Conservation (phyloP, 2,329 filamentous ascomycete genomes). For the Nannizzia gypsea region DNA sequence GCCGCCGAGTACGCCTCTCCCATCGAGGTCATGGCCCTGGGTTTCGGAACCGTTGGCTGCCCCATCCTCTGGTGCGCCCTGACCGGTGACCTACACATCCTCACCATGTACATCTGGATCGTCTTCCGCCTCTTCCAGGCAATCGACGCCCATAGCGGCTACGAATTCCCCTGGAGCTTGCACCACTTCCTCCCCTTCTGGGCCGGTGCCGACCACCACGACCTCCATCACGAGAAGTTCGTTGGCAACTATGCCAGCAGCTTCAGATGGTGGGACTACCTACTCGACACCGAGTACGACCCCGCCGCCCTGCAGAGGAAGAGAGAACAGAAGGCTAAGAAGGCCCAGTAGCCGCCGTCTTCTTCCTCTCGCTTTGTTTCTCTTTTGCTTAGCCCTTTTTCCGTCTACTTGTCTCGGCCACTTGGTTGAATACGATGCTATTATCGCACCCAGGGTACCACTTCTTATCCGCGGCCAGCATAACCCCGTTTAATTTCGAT, state of each 20-base stretch:
- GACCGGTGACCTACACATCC: conserved; percentile 78
- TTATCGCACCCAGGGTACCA: not conserved
- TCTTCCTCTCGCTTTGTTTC: not conserved
- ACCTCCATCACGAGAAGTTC: conserved; percentile 95
- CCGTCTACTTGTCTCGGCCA: not conserved
- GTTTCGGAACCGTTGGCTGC: conserved; percentile 68
- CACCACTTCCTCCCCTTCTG: conserved; percentile 95
- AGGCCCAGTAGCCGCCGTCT: conserved; percentile 9
- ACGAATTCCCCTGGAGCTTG: conserved; percentile 96
- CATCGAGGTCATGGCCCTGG: conserved; percentile 91
- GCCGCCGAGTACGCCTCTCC: conserved; percentile 96
- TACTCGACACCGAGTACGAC: conserved; percentile 85
- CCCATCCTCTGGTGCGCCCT: conserved; percentile 75
- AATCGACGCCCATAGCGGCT: conserved; percentile 93
- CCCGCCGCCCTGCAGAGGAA: conserved; percentile 75
- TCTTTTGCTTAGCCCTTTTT: not conserved
- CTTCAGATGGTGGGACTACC: conserved; percentile 98
- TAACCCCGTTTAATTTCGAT: not conserved
- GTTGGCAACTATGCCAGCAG: conserved; percentile 96
- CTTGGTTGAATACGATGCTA: not conserved
- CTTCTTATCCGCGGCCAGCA: not conserved
- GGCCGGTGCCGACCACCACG: conserved; percentile 94
- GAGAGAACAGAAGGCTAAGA: conserved; percentile 45
- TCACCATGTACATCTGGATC: conserved; percentile 99
- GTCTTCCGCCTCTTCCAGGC: conserved; percentile 87